Conservation (phyloP, 768 basidiomycete species). For the Coprinellus aureogranulatus region DNA sequence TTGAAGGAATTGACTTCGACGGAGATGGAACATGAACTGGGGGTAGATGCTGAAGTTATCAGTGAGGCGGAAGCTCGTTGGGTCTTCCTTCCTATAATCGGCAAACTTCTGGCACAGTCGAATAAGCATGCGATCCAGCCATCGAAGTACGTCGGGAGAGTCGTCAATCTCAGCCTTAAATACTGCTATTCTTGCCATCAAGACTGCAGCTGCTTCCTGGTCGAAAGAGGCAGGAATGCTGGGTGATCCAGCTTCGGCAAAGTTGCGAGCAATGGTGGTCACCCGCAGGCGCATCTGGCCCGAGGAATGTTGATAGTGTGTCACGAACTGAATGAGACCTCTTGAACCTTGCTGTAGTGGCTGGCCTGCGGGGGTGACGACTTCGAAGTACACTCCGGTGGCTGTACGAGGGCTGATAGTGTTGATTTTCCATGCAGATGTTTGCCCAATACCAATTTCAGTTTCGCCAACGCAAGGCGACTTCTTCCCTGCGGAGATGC, state of each 20-base stretch:
- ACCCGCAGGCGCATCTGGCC: conserved; percentile 95
- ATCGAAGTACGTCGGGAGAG: conserved; percentile 91
- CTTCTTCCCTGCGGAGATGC: conserved; percentile 96
- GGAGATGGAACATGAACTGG: conserved; percentile 99
- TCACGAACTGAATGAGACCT: conserved; percentile 96
- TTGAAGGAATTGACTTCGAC: conserved; percentile 96
- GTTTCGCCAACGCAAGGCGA: conserved; percentile 96
- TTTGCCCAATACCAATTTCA: conserved; percentile 98
- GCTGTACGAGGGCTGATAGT: conserved; percentile 84
- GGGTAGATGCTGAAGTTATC: conserved; percentile 99
- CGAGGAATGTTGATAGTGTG: conserved; percentile 96
- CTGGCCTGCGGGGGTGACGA: conserved; percentile 95
- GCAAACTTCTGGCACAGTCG: conserved; percentile 99
- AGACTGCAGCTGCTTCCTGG: conserved; percentile 94
- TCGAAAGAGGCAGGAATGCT: conserved; percentile 93
- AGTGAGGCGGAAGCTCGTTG: conserved; percentile 84
- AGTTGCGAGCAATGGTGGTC: conserved; percentile 97
- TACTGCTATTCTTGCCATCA: conserved; percentile 98
- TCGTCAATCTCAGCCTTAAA: conserved; percentile 99
- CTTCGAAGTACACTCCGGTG: conserved; percentile 94
- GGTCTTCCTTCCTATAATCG: conserved; percentile 97
- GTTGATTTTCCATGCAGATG: conserved; percentile 98
- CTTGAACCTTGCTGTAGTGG: conserved; percentile 85
- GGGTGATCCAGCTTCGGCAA: conserved; percentile 95
- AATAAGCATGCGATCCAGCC: conserved; percentile 98